Evolutionary conservation across 768 basidiomycete genomes (phyloP), one percentile per base, ranked within the genome.

Genomic region (Ephemerocybe angulata): DNA sequence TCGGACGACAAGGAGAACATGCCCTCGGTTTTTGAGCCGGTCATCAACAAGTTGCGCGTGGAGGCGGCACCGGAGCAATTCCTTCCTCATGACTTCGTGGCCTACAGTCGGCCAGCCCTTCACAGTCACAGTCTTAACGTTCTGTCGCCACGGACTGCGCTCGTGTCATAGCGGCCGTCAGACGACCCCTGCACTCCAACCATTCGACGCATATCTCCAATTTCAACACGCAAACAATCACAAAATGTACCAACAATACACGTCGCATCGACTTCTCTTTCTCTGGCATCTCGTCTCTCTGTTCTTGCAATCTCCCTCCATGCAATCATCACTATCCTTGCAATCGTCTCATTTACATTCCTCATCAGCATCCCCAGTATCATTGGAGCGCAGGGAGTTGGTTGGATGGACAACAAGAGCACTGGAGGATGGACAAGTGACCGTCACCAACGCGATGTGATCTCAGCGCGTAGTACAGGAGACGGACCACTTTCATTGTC

Each of bases 201-300:
- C 59, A 67, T 68, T 69, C 71, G 65, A 73, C 67, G 70, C 63
- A 64, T 67, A 70, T 70, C 70, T 64, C 65, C 65, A 70, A 71
- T 72, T 74, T 76, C 71, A 80, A 83, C 80, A 79, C 74, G 70
- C 75, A 73, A 72, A 67, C 71, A 71, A 75, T 63, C 72, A 72
- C 83, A 89, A 90, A 89, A 88, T 90, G 88, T 90, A 90, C 86
- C 81, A 82, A 57, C 76, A 79, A 82, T 79, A 84, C 82, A 83
- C 76, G 80, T 84, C 77, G 70, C 70, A 75, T 71, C 77, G 81
- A 80, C 79, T 76, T 71, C 49, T 41, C 38, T 41, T 52, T 52
- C 71, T 68, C 76, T 76, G 80, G 79, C 84, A 81, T 73, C 76
- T 70, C 75, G 74, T 80, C 73, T 80, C 77, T 77, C 74, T 76